Conservation (phyloP, 176 grass and related monocot genomes). For the Eleusine coracana region DNA sequence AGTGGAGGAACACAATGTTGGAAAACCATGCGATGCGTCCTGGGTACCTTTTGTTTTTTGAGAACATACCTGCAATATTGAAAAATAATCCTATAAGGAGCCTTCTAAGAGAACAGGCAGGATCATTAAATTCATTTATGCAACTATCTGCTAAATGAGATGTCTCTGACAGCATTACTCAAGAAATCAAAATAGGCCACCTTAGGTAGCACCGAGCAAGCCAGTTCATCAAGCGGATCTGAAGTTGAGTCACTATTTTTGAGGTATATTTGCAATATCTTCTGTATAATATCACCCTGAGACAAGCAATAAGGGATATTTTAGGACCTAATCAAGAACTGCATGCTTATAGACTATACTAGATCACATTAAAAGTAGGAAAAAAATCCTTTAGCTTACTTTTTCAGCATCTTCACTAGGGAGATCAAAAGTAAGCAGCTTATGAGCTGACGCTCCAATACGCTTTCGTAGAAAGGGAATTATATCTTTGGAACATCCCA, state of each 20-base stretch:
- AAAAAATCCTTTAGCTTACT: slow-evolving; percentile 52
- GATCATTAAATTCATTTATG: slow-evolving; percentile 12
- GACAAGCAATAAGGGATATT: slow-evolving; percentile 20
- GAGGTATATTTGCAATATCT: slow-evolving; percentile 83
- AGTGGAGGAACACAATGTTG: slow-evolving; percentile 67
- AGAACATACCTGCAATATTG: slow-evolving; percentile 47
- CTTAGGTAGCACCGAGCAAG: slow-evolving; percentile 43
- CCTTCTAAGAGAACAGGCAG: slow-evolving; percentile 21
- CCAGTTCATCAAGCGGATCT: slow-evolving; percentile 67
- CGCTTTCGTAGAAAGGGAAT: slow-evolving; percentile 69
- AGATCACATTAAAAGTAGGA: slow-evolving; percentile 14
- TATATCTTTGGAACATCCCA: slow-evolving; percentile 60
- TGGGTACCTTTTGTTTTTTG: slow-evolving; percentile 55
- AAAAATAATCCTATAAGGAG: slow-evolving; percentile 34
- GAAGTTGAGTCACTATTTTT: slow-evolving; percentile 74
- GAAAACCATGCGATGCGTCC: slow-evolving; percentile 45
- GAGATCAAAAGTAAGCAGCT: slow-evolving; percentile 69
- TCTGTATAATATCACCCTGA: slow-evolving; percentile 78
- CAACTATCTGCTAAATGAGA: neutral
- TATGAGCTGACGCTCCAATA: slow-evolving; percentile 65
- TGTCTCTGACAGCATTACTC: slow-evolving; percentile 27
- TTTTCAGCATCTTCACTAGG: slow-evolving; percentile 60
- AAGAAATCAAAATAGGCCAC: slow-evolving; percentile 44
- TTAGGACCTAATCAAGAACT: slow-evolving; percentile 30
- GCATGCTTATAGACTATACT: neutral